These are phyloP conservation scores for Sphaerosporella brunnea DNA, from an alignment of 495 filamentous ascomycete species.

Conservation along the genomic window DNA sequence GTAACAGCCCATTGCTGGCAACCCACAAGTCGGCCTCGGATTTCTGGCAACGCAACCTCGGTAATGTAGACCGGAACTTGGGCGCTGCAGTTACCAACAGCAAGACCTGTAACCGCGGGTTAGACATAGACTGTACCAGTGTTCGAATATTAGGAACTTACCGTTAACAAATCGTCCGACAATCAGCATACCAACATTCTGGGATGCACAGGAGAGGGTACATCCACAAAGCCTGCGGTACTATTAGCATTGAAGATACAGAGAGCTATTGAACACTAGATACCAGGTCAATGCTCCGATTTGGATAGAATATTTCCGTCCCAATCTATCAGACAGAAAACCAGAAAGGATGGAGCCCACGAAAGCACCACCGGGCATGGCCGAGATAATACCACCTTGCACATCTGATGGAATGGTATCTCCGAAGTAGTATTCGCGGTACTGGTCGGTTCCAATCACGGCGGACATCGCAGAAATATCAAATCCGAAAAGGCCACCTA, in stretches of 20 bases:
- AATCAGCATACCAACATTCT: conserved; percentile 59
- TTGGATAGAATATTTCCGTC: conserved; percentile 40
- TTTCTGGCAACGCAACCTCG: conserved; percentile 49
- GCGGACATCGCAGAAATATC: conserved; percentile 69
- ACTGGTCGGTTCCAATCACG: conserved; percentile 45
- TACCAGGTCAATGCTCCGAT: conserved; percentile 27
- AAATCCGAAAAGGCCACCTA: conserved; percentile 62
- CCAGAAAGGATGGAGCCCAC: conserved; percentile 51
- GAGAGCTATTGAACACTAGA: conserved; percentile 4
- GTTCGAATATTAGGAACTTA: background rate
- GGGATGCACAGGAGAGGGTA: conserved; percentile 51
- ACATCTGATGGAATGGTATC: conserved; percentile 18
- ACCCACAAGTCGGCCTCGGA: conserved; percentile 55
- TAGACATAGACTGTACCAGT: background rate
- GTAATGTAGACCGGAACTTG: conserved; percentile 69
- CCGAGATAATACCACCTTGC: conserved; percentile 36
- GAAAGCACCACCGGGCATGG: conserved; percentile 64
- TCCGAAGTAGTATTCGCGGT: conserved; percentile 49
- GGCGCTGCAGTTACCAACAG: conserved; percentile 60
- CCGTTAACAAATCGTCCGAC: conserved; percentile 66
- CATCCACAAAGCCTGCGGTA: conserved; percentile 35
- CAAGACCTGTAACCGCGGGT: conserved; percentile 25
- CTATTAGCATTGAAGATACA: background rate
- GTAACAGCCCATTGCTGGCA: conserved; percentile 56
- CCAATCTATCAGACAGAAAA: conserved; percentile 46